These are phyloP conservation scores for Clausena lansium DNA, from an alignment of 345 rosid species.

Conservation along the genomic window DNA sequence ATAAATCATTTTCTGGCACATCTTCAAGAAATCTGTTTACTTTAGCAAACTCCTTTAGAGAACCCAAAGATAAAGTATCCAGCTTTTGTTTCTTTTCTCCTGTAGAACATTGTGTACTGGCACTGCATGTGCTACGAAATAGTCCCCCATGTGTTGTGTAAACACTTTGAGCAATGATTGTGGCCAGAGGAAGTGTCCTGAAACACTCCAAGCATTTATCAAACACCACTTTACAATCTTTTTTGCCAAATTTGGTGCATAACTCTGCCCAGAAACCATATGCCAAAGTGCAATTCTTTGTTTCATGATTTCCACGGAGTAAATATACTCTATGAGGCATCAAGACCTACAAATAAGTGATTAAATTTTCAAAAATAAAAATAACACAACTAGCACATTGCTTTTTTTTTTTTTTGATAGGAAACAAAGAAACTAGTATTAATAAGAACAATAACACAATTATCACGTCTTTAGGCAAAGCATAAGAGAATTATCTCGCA, in stretches of 20 bases:
- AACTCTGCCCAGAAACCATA: slow-evolving; percentile 38
- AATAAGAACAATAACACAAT: no score
- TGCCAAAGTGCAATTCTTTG: slow-evolving; percentile 32
- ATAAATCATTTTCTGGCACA: slow-evolving; percentile 30
- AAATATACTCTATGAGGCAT: slow-evolving; percentile 39
- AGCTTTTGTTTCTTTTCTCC: slow-evolving; percentile 17
- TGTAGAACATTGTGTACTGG: neutral
- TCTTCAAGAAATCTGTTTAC: slow-evolving; percentile 36
- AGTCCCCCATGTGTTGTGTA: slow-evolving; percentile 52
- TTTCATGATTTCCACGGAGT: slow-evolving; percentile 49
- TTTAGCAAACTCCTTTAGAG: slow-evolving; percentile 35
- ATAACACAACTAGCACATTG: neutral
- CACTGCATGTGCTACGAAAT: slow-evolving; percentile 30
- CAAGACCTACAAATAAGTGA: slow-evolving; percentile 30
- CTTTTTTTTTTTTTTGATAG: no score
- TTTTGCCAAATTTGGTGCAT: slow-evolving; percentile 35
- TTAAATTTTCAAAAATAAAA: neutral
- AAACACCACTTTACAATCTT: slow-evolving; percentile 28
- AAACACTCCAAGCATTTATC: slow-evolving; percentile 37
- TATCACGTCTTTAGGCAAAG: neutral
- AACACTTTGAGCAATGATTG: slow-evolving; percentile 30
- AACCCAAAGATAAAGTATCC: slow-evolving; percentile 30
- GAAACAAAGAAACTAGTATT: no score
- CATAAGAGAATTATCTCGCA: neutral
- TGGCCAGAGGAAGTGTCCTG: slow-evolving; percentile 37